These are phyloP conservation scores for Calycina marina DNA, from an alignment of 2,329 filamentous ascomycete species.

Conservation along the genomic window DNA sequence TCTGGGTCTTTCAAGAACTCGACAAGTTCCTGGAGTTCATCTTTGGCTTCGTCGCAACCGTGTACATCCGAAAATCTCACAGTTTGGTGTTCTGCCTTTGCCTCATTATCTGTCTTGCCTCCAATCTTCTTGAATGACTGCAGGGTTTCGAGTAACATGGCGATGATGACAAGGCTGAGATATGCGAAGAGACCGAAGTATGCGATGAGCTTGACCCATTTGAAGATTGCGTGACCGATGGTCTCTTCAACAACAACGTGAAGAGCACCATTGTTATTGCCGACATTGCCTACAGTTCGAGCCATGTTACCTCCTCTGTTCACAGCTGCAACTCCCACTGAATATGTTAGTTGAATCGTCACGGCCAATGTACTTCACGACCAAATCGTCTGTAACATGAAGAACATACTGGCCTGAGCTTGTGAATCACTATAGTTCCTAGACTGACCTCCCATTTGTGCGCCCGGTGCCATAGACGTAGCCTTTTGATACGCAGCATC, in stretches of 20 bases:
- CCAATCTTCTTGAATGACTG: constrained; percentile 68
- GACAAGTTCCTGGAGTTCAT: constrained; percentile 91
- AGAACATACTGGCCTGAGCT: constrained; percentile 44
- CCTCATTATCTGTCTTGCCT: constrained; percentile 59
- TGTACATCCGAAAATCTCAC: constrained; percentile 89
- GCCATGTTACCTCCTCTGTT: constrained; percentile 48
- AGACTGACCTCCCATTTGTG: constrained; percentile 11
- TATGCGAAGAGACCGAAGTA: constrained; percentile 70
- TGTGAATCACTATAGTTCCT: constrained; percentile 41
- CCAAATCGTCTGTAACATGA: too few relatives aligned
- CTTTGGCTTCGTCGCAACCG: constrained; percentile 95
- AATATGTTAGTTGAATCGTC: too few relatives aligned
- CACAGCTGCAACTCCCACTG: constrained; percentile 62
- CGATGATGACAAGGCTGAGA: constrained; percentile 62
- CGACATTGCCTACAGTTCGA: constrained; percentile 38
- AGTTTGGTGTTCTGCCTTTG: constrained; percentile 83
- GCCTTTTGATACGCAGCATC: constrained; percentile 70
- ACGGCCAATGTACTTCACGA: too few relatives aligned
- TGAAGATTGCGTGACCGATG: constrained; percentile 63
- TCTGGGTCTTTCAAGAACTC: constrained; percentile 92
- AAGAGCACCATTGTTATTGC: constrained; percentile 70
- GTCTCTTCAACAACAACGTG: constrained; percentile 95
- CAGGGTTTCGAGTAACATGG: constrained; percentile 68
- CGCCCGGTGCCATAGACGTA: constrained; percentile 32
- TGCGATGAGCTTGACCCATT: constrained; percentile 78